These are phyloP conservation scores for Arthroderma uncinatum DNA, from an alignment of 2,329 filamentous ascomycete species.

Conservation along the genomic window DNA sequence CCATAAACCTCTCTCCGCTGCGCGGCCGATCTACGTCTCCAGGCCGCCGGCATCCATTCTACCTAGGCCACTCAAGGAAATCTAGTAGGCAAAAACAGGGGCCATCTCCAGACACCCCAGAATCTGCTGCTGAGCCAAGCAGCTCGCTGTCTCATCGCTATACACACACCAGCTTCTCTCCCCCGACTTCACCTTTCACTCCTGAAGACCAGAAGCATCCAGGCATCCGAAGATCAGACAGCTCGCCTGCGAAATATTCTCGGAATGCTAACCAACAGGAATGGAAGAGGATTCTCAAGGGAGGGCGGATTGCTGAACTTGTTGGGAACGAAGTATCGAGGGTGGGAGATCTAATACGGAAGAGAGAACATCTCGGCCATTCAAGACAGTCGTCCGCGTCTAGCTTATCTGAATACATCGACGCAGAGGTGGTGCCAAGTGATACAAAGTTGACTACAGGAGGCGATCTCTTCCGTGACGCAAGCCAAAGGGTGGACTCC, in stretches of 20 bases:
- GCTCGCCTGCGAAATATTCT: constrained; percentile 17
- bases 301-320: constrained; percentile 60
- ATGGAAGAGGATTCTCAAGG: constrained; percentile 65
- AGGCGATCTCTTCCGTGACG: neutral
- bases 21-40: constrained; percentile 55
- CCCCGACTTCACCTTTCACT: neutral
- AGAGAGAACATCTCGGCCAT: constrained; percentile 41
- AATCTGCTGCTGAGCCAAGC: neutral
- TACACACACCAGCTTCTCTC: neutral
- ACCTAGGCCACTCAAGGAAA: constrained; percentile 9
- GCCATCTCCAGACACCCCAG: neutral
- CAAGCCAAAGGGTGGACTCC: neutral
- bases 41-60: constrained; percentile 13
- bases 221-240: constrained; percentile 17
- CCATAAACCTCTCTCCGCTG: constrained; percentile 52
- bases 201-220: neutral
- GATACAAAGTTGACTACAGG: constrained; percentile 15
- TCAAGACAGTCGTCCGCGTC: constrained; percentile 36
- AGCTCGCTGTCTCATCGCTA: neutral
- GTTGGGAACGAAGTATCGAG: constrained; percentile 55
- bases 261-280: constrained; percentile 32
- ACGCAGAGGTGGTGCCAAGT: constrained; percentile 35
- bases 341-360: constrained; percentile 50
- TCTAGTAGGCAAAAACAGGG: neutral
- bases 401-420: constrained; percentile 38